These are phyloP conservation scores for Asterochloris erici DNA, from an alignment of 139 green algal species.

Conservation along the genomic window DNA sequence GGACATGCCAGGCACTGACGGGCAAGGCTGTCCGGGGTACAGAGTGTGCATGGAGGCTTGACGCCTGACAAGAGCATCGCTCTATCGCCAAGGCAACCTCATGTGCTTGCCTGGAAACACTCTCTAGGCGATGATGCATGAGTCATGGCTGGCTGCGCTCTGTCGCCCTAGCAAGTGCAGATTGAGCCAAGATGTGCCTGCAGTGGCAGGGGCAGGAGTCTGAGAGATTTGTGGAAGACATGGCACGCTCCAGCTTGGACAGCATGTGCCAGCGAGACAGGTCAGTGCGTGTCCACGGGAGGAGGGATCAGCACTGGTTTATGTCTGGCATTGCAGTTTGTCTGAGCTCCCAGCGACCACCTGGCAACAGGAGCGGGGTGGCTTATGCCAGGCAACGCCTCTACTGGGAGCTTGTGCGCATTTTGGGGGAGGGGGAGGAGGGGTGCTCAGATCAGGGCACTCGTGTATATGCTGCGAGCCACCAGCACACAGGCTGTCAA, in stretches of 20 bases:
- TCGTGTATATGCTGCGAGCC: not conserved
- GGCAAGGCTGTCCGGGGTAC: conserved; percentile 21
- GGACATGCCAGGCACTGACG: conserved; percentile 22
- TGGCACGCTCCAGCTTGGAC: too few species aligned
- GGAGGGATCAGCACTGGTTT: conserved; percentile 1
- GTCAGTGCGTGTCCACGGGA: conserved; percentile 9
- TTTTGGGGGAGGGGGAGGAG: not conserved
- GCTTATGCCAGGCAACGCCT: not conserved
- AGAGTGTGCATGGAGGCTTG: too few species aligned
- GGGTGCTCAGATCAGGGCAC: not conserved
- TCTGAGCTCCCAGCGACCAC: not conserved
- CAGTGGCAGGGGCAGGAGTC: too few species aligned
- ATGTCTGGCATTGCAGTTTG: conserved; percentile 13
- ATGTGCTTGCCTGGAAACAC: too few species aligned
- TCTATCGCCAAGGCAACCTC: too few species aligned
- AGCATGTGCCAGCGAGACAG: conserved; percentile 29
- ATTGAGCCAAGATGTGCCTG: too few species aligned
- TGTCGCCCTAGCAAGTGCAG: too few species aligned
- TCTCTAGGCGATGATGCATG: too few species aligned
- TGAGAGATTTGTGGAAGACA: too few species aligned
- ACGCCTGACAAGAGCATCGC: too few species aligned
- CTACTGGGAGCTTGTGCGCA: not conserved
- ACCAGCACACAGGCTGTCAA: too few species aligned
- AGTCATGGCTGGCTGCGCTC: too few species aligned
- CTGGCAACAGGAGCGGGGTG: not conserved